These are phyloP conservation scores for Penicillium brevicompactum DNA, from an alignment of 2,329 filamentous ascomycete genomes.

Conservation along the genomic window DNA sequence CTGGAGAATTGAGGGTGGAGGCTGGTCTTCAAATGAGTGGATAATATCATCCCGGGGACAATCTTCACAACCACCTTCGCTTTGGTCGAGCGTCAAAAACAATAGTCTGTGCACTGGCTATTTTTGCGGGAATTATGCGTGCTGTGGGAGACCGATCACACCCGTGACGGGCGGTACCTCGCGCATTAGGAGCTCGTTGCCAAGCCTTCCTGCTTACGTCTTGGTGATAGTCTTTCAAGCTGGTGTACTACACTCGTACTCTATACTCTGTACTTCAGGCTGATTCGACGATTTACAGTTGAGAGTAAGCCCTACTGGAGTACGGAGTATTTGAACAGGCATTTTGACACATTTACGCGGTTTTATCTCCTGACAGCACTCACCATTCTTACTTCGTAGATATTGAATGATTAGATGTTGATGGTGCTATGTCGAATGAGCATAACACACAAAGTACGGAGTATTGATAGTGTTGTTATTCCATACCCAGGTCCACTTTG, in stretches of 20 bases:
- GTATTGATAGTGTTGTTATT: too few species aligned
- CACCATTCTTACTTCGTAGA: too few species aligned
- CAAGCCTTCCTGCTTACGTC: background rate
- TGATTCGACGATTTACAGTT: too few species aligned
- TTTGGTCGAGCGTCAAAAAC: background rate
- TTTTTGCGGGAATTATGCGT: background rate
- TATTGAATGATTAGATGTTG: too few species aligned
- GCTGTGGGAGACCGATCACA: background rate
- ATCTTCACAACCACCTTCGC: background rate
- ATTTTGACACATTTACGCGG: too few species aligned
- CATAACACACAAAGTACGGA: too few species aligned
- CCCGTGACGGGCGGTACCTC: constrained; percentile 3
- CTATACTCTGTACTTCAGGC: background rate
- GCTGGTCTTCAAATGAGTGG: background rate
- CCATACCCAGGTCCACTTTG: too few species aligned
- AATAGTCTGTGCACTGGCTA: constrained; percentile 3
- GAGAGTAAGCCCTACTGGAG: too few species aligned
- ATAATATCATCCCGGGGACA: constrained; percentile 7
- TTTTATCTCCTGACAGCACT: too few species aligned
- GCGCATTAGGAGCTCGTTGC: background rate
- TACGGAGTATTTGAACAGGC: too few species aligned
- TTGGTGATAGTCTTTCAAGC: background rate
- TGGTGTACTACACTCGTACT: background rate
- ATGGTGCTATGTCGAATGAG: too few species aligned
- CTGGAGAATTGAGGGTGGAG: constrained; percentile 13